Evolutionary conservation across 2,329 filamentous ascomycete species (phyloP), one percentile per base, ranked within the genome.

Genomic region (Davidsoniella eucalypti): DNA sequence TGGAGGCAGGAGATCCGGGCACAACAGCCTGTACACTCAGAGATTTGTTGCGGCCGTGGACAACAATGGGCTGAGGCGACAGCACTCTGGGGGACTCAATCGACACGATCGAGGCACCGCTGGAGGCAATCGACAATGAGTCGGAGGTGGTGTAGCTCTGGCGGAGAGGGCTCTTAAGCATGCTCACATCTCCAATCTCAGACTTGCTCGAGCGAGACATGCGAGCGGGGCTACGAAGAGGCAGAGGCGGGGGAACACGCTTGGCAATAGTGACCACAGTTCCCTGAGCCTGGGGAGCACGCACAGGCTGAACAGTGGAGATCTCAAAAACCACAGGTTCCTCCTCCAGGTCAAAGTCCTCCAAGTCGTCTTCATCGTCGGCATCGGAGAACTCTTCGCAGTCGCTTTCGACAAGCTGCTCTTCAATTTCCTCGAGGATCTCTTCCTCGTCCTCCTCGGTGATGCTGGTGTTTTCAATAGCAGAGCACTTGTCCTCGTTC

Each of bases 251-350:
- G 1, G 86, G 77, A 1, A 80, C 65, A 36, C 87, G 76, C 65
- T 90, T 93, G 10, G 84, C 79, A 52, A 95, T 94, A 43, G 78
- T 87, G 25, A 95, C 85, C 47, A 95, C 69, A 47, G 82, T 82
- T 21, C 87, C 85, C 59, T 84, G 82, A 41, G 76, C 70, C 39
- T 77, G 73, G 48, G 78, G 73, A 5, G 72, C 70, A 39, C 61
- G 59, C 14, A 76, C 67, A 14, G 73, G 72, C 54, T 76, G 71
- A 17, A 72, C 68, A 14, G 75, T 69, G 2, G 53, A 53, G 4
- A 72, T 74, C 58, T 85, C 80, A 53, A 80, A 83, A 26, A 87
- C 73, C 33, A 86, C 69, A 2, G 80, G 73, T 58, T 83, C 80
- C 55, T 84, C 76, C 1, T 72, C 70, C 4, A 68, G 66, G 2